These are phyloP conservation scores for Claviceps capensis DNA, from an alignment of 2,329 filamentous ascomycete genomes.

Conservation along the genomic window DNA sequence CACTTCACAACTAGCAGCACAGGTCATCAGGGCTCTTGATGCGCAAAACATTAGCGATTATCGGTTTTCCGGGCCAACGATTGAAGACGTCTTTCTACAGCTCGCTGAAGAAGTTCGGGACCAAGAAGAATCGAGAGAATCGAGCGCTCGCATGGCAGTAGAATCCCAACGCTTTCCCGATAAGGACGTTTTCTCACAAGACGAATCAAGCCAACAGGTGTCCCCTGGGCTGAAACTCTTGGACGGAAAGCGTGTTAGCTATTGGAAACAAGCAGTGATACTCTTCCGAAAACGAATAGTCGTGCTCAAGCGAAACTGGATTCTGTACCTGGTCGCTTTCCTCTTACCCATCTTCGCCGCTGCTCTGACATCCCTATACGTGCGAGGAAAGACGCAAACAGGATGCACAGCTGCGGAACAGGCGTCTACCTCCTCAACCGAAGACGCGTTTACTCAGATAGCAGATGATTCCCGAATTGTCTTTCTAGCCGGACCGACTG, in stretches of 20 bases:
- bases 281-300: slow-evolving; percentile 66
- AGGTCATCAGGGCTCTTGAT: slow-evolving; percentile 58
- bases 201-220: slow-evolving; percentile 7
- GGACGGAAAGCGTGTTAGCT: slow-evolving; percentile 56
- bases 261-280: slow-evolving; percentile 55
- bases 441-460: slow-evolving; percentile 25
- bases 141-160: slow-evolving; percentile 9
- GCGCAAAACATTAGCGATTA: slow-evolving; percentile 57
- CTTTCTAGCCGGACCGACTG: slow-evolving; percentile 21
- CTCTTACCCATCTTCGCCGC: slow-evolving; percentile 68
- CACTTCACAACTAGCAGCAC: slow-evolving; percentile 55
- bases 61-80: slow-evolving; percentile 74
- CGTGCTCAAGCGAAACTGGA: slow-evolving; percentile 63
- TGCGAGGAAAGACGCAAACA: slow-evolving; percentile 40
- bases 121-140: slow-evolving; percentile 25
- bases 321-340: slow-evolving; percentile 63
- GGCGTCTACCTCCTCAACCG: slow-evolving; percentile 25
- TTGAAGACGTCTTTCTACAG: slow-evolving; percentile 84
- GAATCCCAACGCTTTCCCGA: slow-evolving; percentile 12
- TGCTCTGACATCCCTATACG: slow-evolving; percentile 63
- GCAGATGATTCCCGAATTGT: slow-evolving; percentile 11
- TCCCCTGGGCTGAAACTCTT: slow-evolving; percentile 38
- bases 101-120: slow-evolving; percentile 65
- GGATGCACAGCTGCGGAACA: slow-evolving; percentile 39
- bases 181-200: slow-evolving; percentile 12